Conservation (phyloP, 495 filamentous ascomycete species). For the Penicillium tannophilum region DNA sequence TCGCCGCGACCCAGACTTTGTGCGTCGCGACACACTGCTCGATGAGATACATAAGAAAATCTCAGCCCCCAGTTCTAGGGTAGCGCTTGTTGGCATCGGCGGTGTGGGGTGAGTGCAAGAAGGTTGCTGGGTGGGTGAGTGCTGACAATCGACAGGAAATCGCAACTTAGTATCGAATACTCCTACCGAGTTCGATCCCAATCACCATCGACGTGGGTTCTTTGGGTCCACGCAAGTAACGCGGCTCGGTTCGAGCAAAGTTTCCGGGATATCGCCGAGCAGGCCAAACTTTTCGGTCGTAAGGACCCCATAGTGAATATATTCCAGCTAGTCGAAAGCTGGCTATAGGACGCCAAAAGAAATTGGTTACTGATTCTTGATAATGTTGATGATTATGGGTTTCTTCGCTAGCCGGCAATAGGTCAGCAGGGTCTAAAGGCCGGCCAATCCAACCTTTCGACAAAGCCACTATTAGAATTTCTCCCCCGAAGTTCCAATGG, state of each 20-base stretch:
- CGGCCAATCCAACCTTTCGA: neutral
- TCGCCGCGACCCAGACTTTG: neutral
- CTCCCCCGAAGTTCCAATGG: neutral
- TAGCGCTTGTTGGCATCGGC: neutral
- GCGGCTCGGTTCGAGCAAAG: neutral
- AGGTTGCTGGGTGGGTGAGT: neutral
- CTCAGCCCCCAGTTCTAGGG: neutral
- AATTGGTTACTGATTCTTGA: neutral
- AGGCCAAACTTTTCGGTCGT: neutral
- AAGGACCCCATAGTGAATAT: neutral
- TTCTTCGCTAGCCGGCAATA: neutral
- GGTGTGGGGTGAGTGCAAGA: neutral
- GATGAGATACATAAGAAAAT: neutral
- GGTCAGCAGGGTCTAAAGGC: neutral
- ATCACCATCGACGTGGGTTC: neutral
- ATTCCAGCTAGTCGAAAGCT: neutral
- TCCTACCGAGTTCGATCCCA: neutral
- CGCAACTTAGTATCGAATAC: neutral
- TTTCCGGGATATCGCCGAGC: neutral
- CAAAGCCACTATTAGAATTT: neutral
- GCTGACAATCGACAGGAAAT: constrained; percentile 4
- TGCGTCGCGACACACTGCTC: neutral
- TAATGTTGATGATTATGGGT: constrained; percentile 2
- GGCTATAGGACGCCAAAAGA: neutral
- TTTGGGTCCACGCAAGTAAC: neutral